Base-by-base conservation (phyloP, 2,329 filamentous ascomycete genomes). In the Neocucurbitaria cava region DNA sequence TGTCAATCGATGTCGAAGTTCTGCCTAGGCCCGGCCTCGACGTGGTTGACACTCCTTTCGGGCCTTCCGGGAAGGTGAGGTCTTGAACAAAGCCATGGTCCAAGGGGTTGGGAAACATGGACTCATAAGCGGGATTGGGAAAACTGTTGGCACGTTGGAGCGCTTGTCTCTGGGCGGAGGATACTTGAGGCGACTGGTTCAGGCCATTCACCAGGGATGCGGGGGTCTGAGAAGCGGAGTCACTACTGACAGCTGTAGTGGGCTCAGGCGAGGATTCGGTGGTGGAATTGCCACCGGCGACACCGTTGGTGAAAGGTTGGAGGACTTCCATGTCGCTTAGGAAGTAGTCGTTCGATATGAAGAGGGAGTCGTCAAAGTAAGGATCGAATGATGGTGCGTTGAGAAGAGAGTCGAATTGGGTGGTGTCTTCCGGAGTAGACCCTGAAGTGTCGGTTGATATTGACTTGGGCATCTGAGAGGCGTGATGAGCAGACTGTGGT, bases 181-280 rank as follows among this genome's bases (percentile, higher is more conserved):
- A 54, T 68, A 73, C 68, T 42, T 64, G 62, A 17, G 69, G 63
- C 23, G 69, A 62, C 46, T 67, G 69, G 35, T 61, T 56, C 5
- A 66, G 43, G 24, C 46, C 54, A 4, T 56, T 62, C 9, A 62
- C 62, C 13, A 65, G 58, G 9, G 68, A 64, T 21, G 60, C 62
- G 28, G 66, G 62, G 38, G 58, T 68, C 28, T 68, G 67, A 31
- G 69, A 69, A 18, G 61, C 45, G 26, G 69, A 66, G 23, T 62
- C 40, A 46, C 52, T 60, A 28, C 38, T 55, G 43, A 40, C 45
- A 20, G 58, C 62, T 18, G 58, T 62, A 40, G 58, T 62, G 44
- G 72, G 72, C 62, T 76, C 74, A 46, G 74, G 74, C 31, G 74
- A 76, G 23, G 73, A 76, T 44, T 76, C 74, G 36, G 72, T 66